A percentile compares a stretch with the other conserved stretches of the same genome.
Evolutionary conservation across 2,329 filamentous ascomycete genomes (phyloP).

Genomic region (Cyphellophora europaea): DNA sequence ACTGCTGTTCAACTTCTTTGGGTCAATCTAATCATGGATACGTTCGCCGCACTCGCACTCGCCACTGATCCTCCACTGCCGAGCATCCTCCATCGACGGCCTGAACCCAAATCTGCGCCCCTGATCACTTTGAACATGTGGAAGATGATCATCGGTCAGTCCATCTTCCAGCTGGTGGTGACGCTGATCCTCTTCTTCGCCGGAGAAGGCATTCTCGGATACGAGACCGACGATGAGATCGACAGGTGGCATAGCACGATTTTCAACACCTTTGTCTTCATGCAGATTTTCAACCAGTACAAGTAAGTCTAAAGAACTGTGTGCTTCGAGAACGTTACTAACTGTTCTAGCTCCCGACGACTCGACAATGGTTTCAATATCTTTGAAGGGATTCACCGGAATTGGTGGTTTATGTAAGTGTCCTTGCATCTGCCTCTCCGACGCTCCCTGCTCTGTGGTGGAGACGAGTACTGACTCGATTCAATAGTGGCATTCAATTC

Average conservation of each 20-base stretch:
- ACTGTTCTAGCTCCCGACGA: slow-evolving; percentile 49
- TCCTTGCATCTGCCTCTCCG: too few relatives aligned
- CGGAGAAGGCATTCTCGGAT: slow-evolving; percentile 46
- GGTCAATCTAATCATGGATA: slow-evolving; percentile 61
- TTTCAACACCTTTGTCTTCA: slow-evolving; percentile 64
- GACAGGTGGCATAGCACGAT: slow-evolving; percentile 50
- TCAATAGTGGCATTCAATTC: slow-evolving; percentile 42
- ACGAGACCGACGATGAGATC: slow-evolving; percentile 30
- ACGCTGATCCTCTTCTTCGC: slow-evolving; percentile 44
- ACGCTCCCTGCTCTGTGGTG: too few relatives aligned
- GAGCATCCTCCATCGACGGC: slow-evolving; percentile 43
- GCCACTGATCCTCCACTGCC: slow-evolving; percentile 52
- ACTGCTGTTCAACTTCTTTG: slow-evolving; percentile 57
- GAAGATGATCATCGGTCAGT: slow-evolving; percentile 32
- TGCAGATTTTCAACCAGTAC: slow-evolving; percentile 64
- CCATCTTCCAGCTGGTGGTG: slow-evolving; percentile 28
- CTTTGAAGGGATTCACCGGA: slow-evolving; percentile 47
- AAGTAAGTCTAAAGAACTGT: slow-evolving; percentile 37
- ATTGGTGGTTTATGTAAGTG: slow-evolving; percentile 53
- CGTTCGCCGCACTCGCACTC: slow-evolving; percentile 53
- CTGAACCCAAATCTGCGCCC: slow-evolving; percentile 30
- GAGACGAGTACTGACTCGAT: too few relatives aligned
- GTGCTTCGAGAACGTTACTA: slow-evolving; percentile 2
- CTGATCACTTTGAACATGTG: slow-evolving; percentile 33
- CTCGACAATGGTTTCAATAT: slow-evolving; percentile 56